Evolutionary conservation across 208 protist species (phyloP).

Genomic region (Acanthamoeba divionensis): DNA sequence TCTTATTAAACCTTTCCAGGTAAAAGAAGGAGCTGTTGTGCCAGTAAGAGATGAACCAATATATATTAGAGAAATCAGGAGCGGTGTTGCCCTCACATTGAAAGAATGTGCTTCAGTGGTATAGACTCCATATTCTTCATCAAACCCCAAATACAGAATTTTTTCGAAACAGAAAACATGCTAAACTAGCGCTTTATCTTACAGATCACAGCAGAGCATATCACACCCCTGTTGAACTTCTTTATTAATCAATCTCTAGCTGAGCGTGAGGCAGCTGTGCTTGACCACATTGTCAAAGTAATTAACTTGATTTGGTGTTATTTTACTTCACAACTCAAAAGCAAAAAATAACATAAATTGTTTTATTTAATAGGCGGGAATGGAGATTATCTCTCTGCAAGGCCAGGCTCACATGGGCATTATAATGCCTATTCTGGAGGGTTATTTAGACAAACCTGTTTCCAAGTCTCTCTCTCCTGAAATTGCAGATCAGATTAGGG

Average conservation of each 20-base stretch:
- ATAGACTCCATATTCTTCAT: neutral
- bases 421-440: constrained; percentile 7
- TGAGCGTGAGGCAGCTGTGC: neutral
- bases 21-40: neutral
- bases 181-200: neutral
- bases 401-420: constrained; percentile 4
- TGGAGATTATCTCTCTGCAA: constrained; percentile 39
- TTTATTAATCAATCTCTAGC: constrained; percentile 1
- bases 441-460: constrained; percentile 4
- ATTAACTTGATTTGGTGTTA: neutral
- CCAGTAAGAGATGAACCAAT: neutral
- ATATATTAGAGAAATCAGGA: constrained; percentile 1
- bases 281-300: constrained; percentile 36
- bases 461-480: neutral
- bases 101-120: constrained; percentile 12
- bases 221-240: constrained; percentile 9
- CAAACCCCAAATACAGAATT: neutral
- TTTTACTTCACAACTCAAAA: neutral
- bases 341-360: no score
- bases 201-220: neutral
- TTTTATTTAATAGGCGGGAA: neutral
- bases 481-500: constrained; percentile 58
- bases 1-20: neutral
- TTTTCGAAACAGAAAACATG: no score
- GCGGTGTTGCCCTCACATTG: neutral